Percentiles rank a stretch among this genome's conserved stretches.
phyloP scores from a whole-genome alignment of 306 rosid species.

The Pyrus betulifolia region DNA sequence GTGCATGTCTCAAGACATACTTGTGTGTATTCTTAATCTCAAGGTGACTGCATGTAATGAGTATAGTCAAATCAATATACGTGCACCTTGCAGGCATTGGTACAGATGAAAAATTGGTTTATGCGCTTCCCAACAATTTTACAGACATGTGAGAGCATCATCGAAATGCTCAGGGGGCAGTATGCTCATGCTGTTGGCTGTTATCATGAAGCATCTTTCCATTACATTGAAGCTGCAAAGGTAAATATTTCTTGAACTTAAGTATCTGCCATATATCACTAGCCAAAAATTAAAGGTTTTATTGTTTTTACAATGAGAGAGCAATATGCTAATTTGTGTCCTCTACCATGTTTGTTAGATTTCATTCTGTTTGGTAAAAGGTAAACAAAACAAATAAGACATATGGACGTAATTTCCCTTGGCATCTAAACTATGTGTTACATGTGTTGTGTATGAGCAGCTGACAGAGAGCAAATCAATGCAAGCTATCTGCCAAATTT shows the following conservation, averaged over 20 bases:
- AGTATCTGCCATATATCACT: background rate
- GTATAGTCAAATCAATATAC: background rate
- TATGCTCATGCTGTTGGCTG: conserved; percentile 94
- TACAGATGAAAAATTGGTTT: conserved; percentile 85
- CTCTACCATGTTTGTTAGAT: background rate
- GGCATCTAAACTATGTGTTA: conserved; percentile 23
- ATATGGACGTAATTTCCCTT: conserved; percentile 9
- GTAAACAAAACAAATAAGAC: background rate
- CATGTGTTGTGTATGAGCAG: conserved; percentile 27
- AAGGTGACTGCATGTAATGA: background rate
- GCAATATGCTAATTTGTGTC: conserved; percentile 19
- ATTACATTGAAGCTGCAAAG: conserved; percentile 83
- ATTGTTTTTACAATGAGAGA: conserved; percentile 5
- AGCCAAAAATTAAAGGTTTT: conserved; percentile 4
- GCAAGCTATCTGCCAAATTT: conserved; percentile 88
- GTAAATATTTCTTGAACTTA: conserved; percentile 21
- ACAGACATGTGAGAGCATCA: conserved; percentile 84
- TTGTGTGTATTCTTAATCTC: background rate
- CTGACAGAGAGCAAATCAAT: conserved; percentile 88
- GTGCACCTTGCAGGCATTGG: conserved; percentile 64
- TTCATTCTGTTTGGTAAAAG: background rate
- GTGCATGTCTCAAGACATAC: conserved; percentile 13
- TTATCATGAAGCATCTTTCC: conserved; percentile 74
- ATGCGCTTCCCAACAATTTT: conserved; percentile 88
- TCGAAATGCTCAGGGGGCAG: conserved; percentile 96